Evolutionary conservation across 208 protist species (phyloP).

Genomic region (Histomonas meleagridis): DNA sequence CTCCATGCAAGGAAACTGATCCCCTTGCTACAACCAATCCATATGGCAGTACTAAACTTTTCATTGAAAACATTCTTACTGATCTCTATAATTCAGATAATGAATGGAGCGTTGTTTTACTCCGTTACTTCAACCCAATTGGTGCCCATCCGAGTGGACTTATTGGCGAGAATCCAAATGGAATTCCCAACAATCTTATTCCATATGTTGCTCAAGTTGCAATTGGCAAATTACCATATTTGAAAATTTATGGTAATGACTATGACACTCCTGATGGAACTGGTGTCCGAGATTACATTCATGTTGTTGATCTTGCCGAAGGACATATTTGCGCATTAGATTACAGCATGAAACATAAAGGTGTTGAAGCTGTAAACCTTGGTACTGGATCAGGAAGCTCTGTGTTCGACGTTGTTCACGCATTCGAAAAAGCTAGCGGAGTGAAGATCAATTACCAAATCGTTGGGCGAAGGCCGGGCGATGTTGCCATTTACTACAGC

Average conservation of each 20-base stretch:
- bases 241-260: slow-evolving; percentile 53
- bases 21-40: slow-evolving; percentile 59
- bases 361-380: not conserved
- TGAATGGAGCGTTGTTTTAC: slow-evolving; percentile 58
- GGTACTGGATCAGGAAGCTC: slow-evolving; percentile 34
- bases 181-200: slow-evolving; percentile 87
- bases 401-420: slow-evolving; percentile 32
- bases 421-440: slow-evolving; percentile 39
- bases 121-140: slow-evolving; percentile 95
- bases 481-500: slow-evolving; percentile 36
- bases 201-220: slow-evolving; percentile 74
- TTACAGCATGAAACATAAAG: not conserved
- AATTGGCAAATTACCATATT: slow-evolving; percentile 44
- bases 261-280: slow-evolving; percentile 54
- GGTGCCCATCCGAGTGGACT: slow-evolving; percentile 75
- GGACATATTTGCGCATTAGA: slow-evolving; percentile 43
- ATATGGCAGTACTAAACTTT: slow-evolving; percentile 72
- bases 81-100: slow-evolving; percentile 65
- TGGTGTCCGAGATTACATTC: slow-evolving; percentile 86
- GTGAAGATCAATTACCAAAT: not conserved
- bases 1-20: slow-evolving; percentile 36
- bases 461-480: slow-evolving; percentile 13
- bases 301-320: slow-evolving; percentile 53
- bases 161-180: slow-evolving; percentile 80
- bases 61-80: slow-evolving; percentile 74